Evolutionary conservation across 1,139 yeast species (phyloP), one percentile per base, ranked within the genome.

Genomic region (Hanseniaspora sp.): DNA sequence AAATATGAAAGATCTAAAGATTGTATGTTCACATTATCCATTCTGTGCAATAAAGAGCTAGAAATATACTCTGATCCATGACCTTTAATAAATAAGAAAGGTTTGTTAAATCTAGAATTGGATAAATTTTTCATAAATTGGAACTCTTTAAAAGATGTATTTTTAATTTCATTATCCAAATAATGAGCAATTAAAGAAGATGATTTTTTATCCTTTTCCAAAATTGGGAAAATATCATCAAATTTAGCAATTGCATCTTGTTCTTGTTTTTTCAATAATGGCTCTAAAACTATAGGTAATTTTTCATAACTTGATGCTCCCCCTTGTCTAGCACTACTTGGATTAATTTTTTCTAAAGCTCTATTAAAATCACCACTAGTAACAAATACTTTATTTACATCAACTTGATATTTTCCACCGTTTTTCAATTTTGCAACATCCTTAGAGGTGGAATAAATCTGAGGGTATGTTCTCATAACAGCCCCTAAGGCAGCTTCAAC

Each of bases 401-500:
- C 80, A 33, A 94, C 83, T 51, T 74, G 68, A 49, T 92, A 74
- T 64, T 88, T 92, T 55, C 84, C 86, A 31, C 34, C 41, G 13
- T 31, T 33, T 44, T 37, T 49, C 8, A 38, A 31, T 31, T 30
- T 35, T 18, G 33, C 34, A 9, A 40, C 38, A n/a, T 49, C 44
- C 3, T 23, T 45, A 57, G 77, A 75, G 7, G 92, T 78, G 60
- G 77, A 73, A 68, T 92, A 94, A 52, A 94, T 92, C 66, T 94
- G 98, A 0, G 99, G 99, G 63, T 84, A 92, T 53, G 82, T 79
- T 60, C 98, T 73, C 68, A 92, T 97, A 48, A 92, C 92, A 62
- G 95, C 84, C 63, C 82, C 83, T 58, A 94, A 74, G 0, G 98
- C 97, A 13, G 96, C 94, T 66, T 92, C 99, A 0, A 97, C 90